Percentiles rank a stretch among this genome's conserved stretches.
These are phyloP conservation scores for Microbotryomycetes sp. DNA, from an alignment of 1,284 basidiomycete species.

Conservation along the genomic window DNA sequence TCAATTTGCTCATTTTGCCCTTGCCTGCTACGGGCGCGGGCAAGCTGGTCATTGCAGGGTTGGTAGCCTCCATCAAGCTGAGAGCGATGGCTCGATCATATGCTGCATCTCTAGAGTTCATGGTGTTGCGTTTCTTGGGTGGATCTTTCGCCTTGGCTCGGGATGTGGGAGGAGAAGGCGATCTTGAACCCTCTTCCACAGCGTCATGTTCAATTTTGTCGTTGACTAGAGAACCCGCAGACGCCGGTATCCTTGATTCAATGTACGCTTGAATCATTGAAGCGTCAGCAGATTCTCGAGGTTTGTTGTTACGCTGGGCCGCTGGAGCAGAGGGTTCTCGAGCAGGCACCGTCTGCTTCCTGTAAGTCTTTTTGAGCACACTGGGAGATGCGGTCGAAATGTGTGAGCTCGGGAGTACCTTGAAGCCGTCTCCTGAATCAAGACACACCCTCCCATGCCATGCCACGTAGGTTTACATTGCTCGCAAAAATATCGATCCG, in stretches of 20 bases:
- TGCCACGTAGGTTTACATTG: slow-evolving; percentile 62
- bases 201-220: slow-evolving; percentile 29
- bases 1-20: neutral
- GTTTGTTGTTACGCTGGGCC: slow-evolving; percentile 10
- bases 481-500: slow-evolving; percentile 75
- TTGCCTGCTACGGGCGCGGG: neutral
- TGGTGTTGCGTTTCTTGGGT: slow-evolving; percentile 84
- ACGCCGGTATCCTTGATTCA: slow-evolving; percentile 5
- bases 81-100: slow-evolving; percentile 71
- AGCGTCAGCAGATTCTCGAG: slow-evolving; percentile 30
- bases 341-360: slow-evolving; percentile 15
- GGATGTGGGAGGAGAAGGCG: slow-evolving; percentile 9
- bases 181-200: slow-evolving; percentile 2
- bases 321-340: slow-evolving; percentile 4
- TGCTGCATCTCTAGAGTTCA: slow-evolving; percentile 93
- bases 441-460: slow-evolving; percentile 47
- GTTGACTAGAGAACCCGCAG: slow-evolving; percentile 8
- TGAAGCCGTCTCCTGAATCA: no score
- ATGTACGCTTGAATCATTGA: slow-evolving; percentile 19
- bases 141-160: slow-evolving; percentile 9
- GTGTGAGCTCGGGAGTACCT: slow-evolving; percentile 1
- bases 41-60: slow-evolving; percentile 23
- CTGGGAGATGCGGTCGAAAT: slow-evolving; percentile 3
- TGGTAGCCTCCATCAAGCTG: slow-evolving; percentile 17
- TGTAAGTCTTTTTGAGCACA: slow-evolving; percentile 27